These are phyloP conservation scores for Vigna trinervia DNA, from an alignment of 306 rosid species.

Conservation along the genomic window DNA sequence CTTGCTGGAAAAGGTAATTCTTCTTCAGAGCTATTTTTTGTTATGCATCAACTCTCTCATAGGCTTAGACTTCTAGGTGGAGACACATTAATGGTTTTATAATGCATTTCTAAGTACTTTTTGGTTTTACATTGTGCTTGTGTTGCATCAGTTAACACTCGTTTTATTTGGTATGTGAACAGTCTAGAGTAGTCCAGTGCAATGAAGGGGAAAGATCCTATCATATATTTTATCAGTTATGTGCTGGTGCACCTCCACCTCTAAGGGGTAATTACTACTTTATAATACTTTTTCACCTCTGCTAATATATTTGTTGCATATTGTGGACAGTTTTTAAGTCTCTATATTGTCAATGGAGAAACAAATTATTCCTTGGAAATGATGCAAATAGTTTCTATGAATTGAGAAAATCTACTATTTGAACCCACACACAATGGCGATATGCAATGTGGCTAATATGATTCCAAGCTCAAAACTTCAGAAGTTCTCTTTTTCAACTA, in stretches of 20 bases:
- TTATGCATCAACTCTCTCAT: not conserved
- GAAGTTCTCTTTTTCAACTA: not conserved
- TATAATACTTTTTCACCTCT: conserved; percentile 23
- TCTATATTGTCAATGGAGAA: conserved; percentile 27
- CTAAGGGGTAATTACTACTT: conserved; percentile 60
- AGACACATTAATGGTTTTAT: not conserved
- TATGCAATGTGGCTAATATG: not conserved
- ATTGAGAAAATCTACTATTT: not conserved
- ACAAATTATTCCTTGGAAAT: not conserved
- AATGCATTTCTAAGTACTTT: conserved; percentile 1
- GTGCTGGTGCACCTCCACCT: conserved; percentile 86
- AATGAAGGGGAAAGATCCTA: conserved; percentile 92
- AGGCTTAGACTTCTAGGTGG: not conserved
- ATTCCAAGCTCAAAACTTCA: conserved; percentile 1
- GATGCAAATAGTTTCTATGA: conserved; percentile 8
- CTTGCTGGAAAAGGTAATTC: conserved; percentile 90
- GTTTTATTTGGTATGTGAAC: conserved; percentile 46
- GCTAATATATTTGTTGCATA: conserved; percentile 35
- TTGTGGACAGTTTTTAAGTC: conserved; percentile 7
- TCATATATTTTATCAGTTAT: conserved; percentile 93
- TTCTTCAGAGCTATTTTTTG: conserved; percentile 38
- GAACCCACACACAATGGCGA: not conserved
- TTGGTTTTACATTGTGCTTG: conserved; percentile 20
- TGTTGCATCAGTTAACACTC: conserved; percentile 33
- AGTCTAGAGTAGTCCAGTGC: conserved; percentile 98